Conservation (phyloP, 176 grass and related monocot genomes). For the Sorghum bicolor region DNA sequence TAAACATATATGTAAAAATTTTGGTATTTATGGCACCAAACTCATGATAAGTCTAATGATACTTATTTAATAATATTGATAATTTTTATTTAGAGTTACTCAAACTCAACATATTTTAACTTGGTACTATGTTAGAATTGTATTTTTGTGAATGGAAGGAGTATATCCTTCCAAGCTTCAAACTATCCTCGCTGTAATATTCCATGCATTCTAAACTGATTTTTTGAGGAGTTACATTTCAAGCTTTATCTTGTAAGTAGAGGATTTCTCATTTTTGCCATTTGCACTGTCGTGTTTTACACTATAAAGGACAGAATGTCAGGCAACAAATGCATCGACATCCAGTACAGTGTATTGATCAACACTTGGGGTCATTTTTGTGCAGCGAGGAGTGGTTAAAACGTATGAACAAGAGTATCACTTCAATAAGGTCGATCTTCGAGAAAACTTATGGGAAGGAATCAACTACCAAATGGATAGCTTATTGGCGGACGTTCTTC, state of each 20-base stretch:
- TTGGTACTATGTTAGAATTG: too few species aligned
- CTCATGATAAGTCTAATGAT: neutral
- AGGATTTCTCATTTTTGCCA: neutral
- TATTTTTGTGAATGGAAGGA: too few species aligned
- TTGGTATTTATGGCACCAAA: neutral
- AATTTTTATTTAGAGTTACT: neutral
- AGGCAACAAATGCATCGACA: neutral
- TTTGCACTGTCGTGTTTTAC: neutral
- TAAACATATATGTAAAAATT: neutral
- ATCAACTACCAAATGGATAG: slow-evolving; percentile 79
- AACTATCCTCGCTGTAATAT: neutral
- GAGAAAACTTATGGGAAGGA: slow-evolving; percentile 90
- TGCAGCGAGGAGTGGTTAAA: slow-evolving; percentile 93
- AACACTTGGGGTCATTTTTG: neutral
- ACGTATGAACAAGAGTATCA: slow-evolving; percentile 70
- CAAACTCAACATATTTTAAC: too few species aligned
- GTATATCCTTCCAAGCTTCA: slow-evolving; percentile 36
- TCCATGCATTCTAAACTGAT: neutral
- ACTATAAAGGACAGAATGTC: neutral
- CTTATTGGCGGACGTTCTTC: slow-evolving; percentile 92
- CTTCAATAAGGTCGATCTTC: slow-evolving; percentile 64
- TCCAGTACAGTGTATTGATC: neutral
- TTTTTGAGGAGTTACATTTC: neutral
- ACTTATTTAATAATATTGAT: neutral
- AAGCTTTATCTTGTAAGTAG: neutral